Conservation (phyloP, 257 asterid genomes). For the Solanum chiquidenum region DNA sequence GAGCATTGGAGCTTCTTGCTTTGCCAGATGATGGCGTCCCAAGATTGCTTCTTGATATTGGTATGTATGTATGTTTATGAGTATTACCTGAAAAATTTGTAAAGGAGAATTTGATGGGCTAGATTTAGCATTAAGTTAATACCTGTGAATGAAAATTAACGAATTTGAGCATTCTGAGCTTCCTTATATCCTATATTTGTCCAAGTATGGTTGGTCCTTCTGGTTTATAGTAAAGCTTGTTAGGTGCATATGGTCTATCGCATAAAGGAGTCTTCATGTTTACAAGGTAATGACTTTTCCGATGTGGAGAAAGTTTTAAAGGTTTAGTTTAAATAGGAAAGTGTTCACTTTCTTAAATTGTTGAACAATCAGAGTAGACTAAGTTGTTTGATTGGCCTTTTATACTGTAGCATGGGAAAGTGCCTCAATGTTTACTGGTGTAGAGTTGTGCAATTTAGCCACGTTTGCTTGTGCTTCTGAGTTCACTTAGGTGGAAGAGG, state of each 20-base stretch:
- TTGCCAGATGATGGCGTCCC: constrained; percentile 78
- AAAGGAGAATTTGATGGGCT: background rate
- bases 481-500: background rate
- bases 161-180: background rate
- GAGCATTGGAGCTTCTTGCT: constrained; percentile 92
- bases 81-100: background rate
- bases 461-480: background rate
- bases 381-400: background rate
- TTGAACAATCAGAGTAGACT: background rate
- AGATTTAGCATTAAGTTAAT: background rate
- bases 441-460: background rate
- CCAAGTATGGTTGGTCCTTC: background rate
- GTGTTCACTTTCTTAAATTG: background rate
- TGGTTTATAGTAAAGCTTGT: background rate
- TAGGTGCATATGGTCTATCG: background rate
- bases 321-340: background rate
- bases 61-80: constrained; percentile 8
- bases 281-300: background rate
- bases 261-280: background rate
- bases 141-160: background rate
- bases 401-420: background rate
- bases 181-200: background rate
- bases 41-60: constrained; percentile 80
- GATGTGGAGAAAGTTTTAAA: background rate
- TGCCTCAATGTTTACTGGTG: background rate